These are phyloP conservation scores for Rutstroemia sp. DNA, from an alignment of 2,329 filamentous ascomycete genomes.

Conservation along the genomic window DNA sequence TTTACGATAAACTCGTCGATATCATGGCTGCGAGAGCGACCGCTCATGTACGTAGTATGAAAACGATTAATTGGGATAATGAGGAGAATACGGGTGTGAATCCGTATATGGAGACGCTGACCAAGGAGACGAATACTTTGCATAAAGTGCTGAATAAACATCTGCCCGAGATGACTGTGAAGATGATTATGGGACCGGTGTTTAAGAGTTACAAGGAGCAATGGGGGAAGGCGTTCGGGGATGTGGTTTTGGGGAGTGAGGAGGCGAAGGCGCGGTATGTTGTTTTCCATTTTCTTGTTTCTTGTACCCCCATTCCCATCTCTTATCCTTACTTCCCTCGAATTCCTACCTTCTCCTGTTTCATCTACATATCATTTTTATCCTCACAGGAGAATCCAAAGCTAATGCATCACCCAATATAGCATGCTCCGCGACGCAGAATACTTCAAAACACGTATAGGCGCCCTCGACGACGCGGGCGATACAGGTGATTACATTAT, in stretches of 20 bases:
- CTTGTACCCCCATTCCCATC: not conserved
- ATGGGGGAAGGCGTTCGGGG: constrained; percentile 55
- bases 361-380: not conserved
- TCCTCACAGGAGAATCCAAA: no score
- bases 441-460: constrained; percentile 52
- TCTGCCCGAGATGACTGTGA: constrained; percentile 54
- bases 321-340: not conserved
- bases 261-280: constrained; percentile 53
- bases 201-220: constrained; percentile 60
- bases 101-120: constrained; percentile 63
- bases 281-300: not conserved
- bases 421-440: constrained; percentile 59
- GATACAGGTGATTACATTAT: constrained; percentile 65
- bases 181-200: constrained; percentile 63
- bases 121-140: constrained; percentile 62
- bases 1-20: constrained; percentile 67
- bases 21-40: constrained; percentile 61
- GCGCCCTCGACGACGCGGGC: constrained; percentile 57
- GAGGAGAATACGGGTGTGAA: constrained; percentile 33
- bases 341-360: not conserved
- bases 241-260: constrained; percentile 50
- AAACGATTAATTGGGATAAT: constrained; percentile 51
- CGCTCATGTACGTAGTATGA: constrained; percentile 56
- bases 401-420: not conserved
- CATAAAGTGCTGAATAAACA: constrained; percentile 64